These are phyloP conservation scores for Gloeostereum incarnatum DNA, from an alignment of 768 basidiomycete genomes.

Conservation along the genomic window DNA sequence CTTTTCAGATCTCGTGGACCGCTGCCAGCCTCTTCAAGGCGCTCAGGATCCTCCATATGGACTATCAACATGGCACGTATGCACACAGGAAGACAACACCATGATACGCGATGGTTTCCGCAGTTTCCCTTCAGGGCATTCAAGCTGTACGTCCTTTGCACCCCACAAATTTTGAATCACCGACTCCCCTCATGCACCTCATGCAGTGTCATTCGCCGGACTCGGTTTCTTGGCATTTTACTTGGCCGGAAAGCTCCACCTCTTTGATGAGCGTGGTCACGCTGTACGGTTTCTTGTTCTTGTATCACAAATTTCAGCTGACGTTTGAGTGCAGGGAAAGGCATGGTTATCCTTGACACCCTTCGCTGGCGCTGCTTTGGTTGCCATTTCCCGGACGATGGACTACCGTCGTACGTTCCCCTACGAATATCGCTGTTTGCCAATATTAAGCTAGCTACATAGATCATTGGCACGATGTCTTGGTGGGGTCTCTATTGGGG, in stretches of 20 bases:
- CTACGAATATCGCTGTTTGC: conserved; percentile 4
- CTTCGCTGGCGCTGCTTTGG: conserved; percentile 65
- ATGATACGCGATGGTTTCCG: conserved; percentile 79
- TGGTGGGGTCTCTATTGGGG: conserved; percentile 73
- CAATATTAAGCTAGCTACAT: conserved; percentile 7
- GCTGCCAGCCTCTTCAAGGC: conserved; percentile 63
- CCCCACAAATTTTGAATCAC: not conserved
- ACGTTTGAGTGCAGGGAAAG: conserved; percentile 38
- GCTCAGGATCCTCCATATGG: conserved; percentile 64
- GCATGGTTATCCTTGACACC: conserved; percentile 81
- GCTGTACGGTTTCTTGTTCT: conserved; percentile 29
- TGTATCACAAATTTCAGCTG: not conserved
- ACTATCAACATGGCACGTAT: conserved; percentile 66
- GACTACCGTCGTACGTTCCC: conserved; percentile 69
- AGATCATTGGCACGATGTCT: conserved; percentile 93
- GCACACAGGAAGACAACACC: conserved; percentile 54
- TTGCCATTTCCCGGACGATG: conserved; percentile 85
- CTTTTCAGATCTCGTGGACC: conserved; percentile 46
- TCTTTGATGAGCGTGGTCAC: conserved; percentile 79
- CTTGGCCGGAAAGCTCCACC: conserved; percentile 84
- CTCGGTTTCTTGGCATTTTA: conserved; percentile 86
- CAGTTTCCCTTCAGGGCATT: conserved; percentile 90
- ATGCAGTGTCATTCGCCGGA: conserved; percentile 83
- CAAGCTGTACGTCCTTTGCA: conserved; percentile 50
- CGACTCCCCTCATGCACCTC: conserved; percentile 5